Evolutionary conservation across 768 basidiomycete species (phyloP).

Genomic region (Lactarius hatsudake): DNA sequence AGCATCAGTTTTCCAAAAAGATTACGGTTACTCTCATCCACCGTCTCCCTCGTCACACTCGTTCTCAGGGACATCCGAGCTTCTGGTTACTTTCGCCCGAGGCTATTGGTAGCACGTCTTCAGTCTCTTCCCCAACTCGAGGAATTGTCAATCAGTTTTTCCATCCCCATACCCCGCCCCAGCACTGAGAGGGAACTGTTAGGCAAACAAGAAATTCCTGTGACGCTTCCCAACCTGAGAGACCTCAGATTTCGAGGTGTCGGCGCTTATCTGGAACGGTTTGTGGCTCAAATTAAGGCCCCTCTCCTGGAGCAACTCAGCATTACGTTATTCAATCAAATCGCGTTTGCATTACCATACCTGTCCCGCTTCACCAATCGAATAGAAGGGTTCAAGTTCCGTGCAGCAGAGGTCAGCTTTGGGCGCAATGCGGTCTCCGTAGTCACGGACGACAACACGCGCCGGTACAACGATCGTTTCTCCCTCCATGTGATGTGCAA

Average conservation of each 20-base stretch:
- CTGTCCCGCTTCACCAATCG: background rate
- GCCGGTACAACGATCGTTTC: background rate
- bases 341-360: background rate
- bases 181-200: background rate
- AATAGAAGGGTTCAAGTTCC: background rate
- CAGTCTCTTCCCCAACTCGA: background rate
- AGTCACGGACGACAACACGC: no score
- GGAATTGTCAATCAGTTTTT: conserved; percentile 6
- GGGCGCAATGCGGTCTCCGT: background rate
- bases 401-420: background rate
- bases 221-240: background rate
- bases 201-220: background rate
- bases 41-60: background rate
- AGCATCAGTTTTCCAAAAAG: background rate
- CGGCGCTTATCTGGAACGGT: background rate
- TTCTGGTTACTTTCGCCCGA: background rate
- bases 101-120: background rate
- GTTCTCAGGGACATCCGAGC: background rate
- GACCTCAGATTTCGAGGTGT: background rate
- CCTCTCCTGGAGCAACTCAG: background rate
- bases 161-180: background rate
- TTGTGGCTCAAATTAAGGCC: background rate
- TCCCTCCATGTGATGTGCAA: background rate
- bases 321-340: background rate
- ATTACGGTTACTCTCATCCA: background rate